Evolutionary conservation across 2,329 filamentous ascomycete species (phyloP), one percentile per base, ranked within the genome.

Genomic region (Achaetomium macrosporum): DNA sequence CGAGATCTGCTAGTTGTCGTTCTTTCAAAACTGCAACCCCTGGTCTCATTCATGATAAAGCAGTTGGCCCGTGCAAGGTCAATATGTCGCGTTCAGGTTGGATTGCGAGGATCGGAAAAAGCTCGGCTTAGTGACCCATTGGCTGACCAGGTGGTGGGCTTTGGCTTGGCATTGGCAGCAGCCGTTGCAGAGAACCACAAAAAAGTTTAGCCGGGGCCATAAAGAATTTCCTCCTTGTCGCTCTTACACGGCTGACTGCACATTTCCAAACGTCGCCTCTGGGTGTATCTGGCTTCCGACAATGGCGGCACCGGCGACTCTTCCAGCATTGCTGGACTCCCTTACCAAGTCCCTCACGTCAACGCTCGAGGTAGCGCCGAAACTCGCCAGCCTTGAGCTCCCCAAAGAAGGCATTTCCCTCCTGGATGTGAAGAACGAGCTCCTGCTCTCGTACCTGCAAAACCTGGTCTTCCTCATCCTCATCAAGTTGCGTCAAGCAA

Each of bases 381-480:
- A 81, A 45, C 67, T 83, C 16, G 67, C 76, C n/a, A 69, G 75
- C 13, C 79, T 95, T 55, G 74, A 86, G 45, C 82, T 88, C n/a
- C 85, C 88, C 1, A 78, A 85, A 59, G 84, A 96, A 63, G 92
- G 93, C 65, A 93, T 99, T 54, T 96, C 93, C 0, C 82, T 99
- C 1, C 84, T 99, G 64, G 90, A 97, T 66, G 84, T 89, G 59
- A 99, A 99, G 74, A 97, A 95, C 71, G 93, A 99, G 67, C 79
- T 99, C n/a, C 83, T 99, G 16, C 83, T 99, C 37, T 92, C 92
- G 4, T 99, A 99, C 70, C 77, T 99, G 0, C 92, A 99, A 65
- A 95, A 96, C 64, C 82, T 97, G 4, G 88, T 93, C 42, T 95
- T 95, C 62, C 74, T 96, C 39, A 86, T 95, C 42, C 74, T 96